Percentiles rank a stretch among this genome's conserved stretches.
Conservation (phyloP, 164 flowering plant species). For the Aristolochia californica region DNA sequence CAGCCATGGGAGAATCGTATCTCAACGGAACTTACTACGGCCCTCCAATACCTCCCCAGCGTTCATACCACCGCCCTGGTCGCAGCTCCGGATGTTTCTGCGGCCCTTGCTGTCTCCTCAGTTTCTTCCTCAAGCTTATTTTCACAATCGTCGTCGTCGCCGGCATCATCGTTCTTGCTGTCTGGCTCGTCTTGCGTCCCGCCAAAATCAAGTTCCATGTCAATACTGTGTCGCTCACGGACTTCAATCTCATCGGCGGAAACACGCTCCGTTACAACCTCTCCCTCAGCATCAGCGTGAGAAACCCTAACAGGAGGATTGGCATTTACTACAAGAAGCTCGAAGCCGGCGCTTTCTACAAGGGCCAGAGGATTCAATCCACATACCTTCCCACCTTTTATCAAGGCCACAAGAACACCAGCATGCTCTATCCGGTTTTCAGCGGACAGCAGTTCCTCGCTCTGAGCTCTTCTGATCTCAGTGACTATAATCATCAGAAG, state of each 20-base stretch:
- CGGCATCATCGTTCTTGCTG: slow-evolving; percentile 25
- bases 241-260: slow-evolving; percentile 16
- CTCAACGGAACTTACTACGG: background rate
- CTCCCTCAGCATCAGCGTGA: slow-evolving; percentile 31
- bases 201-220: slow-evolving; percentile 30
- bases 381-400: slow-evolving; percentile 25
- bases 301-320: slow-evolving; percentile 67
- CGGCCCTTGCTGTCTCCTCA: slow-evolving; percentile 11
- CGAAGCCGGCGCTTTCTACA: slow-evolving; percentile 46
- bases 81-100: background rate
- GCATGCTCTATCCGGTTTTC: slow-evolving; percentile 15
- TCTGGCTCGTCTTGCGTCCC: slow-evolving; percentile 55
- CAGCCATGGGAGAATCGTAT: too few species aligned
- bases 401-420: slow-evolving; percentile 55
- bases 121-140: slow-evolving; percentile 18
- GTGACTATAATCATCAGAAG: slow-evolving; percentile 11
- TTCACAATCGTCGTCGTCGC: slow-evolving; percentile 15
- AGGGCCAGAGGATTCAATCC: slow-evolving; percentile 28
- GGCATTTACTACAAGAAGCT: slow-evolving; percentile 64
- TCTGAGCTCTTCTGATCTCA: background rate
- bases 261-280: slow-evolving; percentile 52
- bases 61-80: too few species aligned
- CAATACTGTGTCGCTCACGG: slow-evolving; percentile 23
- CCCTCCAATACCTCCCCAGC: background rate
- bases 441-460: slow-evolving; percentile 19